Base-by-base conservation (phyloP, 1,284 basidiomycete species). In the Marasmius fiardii region DNA sequence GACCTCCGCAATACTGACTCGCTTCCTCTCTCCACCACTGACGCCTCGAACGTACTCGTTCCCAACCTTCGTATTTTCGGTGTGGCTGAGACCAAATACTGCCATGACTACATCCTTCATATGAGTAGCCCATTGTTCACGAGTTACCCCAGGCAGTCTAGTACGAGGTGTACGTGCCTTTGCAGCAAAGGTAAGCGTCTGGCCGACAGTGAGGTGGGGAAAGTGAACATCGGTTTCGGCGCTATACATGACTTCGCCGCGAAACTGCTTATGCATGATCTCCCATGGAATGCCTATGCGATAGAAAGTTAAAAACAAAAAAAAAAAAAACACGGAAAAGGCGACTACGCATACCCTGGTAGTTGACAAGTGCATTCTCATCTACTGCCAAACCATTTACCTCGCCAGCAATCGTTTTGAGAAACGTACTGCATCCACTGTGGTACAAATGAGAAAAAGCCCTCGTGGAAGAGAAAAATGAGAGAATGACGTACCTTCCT, bases 51-150 rank as follows among this genome's bases (percentile, higher is more conserved):
- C 71, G 59, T 78, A 77, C 31, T 79, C 76, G 61, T 78, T 77
- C 4, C 78, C 78, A 53, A 81, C 80, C 24, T 78, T 68, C 21
- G 81, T 85, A 64, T 80, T 73, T 59, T 74, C 70, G 14, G 81
- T 84, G 70, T 84, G 81, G 18, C 75, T 71, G 62, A 86, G 81
- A 68, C 82, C 82, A 62, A 85, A 72, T 75, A 83, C 81, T 59
- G 77, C 76, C 53, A 85, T 71, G 26, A 84, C 70, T 3, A 79
- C 71, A 41, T 81, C 70, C 43, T 76, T 71, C 49, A 84, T 71
- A 53, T 79, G 71, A 52, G 77, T 69, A 55, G 76, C 71, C 72
- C 80, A 83, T 43, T 76, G 65, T 14, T 68, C 64, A 43, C 70
- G 64, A 39, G 73, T 68, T 37, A 80, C 67, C 34, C 76, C 77